phyloP scores from a whole-genome alignment of 2,329 filamentous ascomycete species.

The Aspergillus sp. region DNA sequence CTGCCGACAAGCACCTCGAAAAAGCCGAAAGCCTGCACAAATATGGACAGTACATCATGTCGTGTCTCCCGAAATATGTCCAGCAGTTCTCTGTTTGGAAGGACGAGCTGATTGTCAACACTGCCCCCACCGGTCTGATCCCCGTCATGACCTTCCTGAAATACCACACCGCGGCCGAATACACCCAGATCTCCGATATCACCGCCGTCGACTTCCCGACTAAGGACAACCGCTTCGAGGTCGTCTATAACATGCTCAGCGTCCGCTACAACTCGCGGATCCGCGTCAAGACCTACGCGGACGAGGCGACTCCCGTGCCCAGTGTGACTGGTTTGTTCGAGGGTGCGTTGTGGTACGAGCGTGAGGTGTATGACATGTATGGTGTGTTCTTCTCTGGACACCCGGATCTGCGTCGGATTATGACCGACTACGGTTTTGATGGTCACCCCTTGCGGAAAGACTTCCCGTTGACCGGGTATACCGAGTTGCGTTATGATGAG shows the following conservation, averaged over 20 bases:
- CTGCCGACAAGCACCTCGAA: slow-evolving; percentile 83
- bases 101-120: slow-evolving; percentile 93
- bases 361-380: slow-evolving; percentile 95
- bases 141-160: slow-evolving; percentile 94
- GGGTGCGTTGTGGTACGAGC: slow-evolving; percentile 97
- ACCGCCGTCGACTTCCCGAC: slow-evolving; percentile 95
- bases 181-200: slow-evolving; percentile 85
- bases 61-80: slow-evolving; percentile 92
- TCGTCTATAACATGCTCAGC: slow-evolving; percentile 95
- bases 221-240: slow-evolving; percentile 89
- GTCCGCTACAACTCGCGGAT: slow-evolving; percentile 95
- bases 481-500: slow-evolving; percentile 94
- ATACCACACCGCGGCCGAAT: slow-evolving; percentile 95
- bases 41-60: slow-evolving; percentile 95
- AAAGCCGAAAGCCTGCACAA: slow-evolving; percentile 83
- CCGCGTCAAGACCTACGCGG: slow-evolving; percentile 96
- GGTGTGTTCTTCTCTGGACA: slow-evolving; percentile 95
- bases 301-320: slow-evolving; percentile 89
- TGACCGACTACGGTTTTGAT: slow-evolving; percentile 99
- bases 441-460: slow-evolving; percentile 96
- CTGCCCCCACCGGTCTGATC: slow-evolving; percentile 78
- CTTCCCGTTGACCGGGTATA: slow-evolving; percentile 96
- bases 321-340: slow-evolving; percentile 81
- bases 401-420: slow-evolving; percentile 91
- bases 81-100: slow-evolving; percentile 99